phyloP scores from a whole-genome alignment of 163 green algal genomes.

The Chlamydomonas reinhardtii region DNA sequence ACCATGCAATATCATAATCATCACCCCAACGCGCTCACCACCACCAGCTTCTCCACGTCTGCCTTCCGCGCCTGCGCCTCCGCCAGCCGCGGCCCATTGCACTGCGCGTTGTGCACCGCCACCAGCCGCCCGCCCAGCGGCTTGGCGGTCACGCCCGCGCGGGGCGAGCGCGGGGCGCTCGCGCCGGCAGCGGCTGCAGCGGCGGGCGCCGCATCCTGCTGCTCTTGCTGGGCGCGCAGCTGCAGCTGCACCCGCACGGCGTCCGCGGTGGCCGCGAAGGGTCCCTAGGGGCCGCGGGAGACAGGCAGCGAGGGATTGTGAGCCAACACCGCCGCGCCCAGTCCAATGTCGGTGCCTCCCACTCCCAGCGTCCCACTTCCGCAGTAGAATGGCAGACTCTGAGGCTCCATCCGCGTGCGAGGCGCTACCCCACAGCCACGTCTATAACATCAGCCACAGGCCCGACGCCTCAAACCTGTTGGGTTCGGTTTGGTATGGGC shows the following conservation, averaged over 20 bases:
- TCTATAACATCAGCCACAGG: too few relatives aligned
- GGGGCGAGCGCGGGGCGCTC: background rate
- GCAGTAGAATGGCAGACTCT: too few relatives aligned
- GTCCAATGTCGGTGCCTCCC: too few relatives aligned
- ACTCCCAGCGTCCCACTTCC: too few relatives aligned
- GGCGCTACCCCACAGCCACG: too few relatives aligned
- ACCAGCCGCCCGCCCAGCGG: slow-evolving; percentile 24
- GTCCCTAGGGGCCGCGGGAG: background rate
- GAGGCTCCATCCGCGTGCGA: too few relatives aligned
- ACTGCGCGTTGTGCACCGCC: slow-evolving; percentile 10
- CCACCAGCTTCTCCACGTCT: slow-evolving; percentile 21
- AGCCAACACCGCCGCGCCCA: too few relatives aligned
- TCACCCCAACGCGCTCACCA: background rate
- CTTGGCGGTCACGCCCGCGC: slow-evolving; percentile 1
- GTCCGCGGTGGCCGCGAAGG: slow-evolving; percentile 8
- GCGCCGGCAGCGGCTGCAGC: background rate
- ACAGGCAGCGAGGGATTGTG: too few relatives aligned
- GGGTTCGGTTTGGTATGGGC: too few relatives aligned
- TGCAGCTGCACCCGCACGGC: slow-evolving; percentile 15
- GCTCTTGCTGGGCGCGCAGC: background rate
- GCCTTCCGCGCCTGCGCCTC: slow-evolving; percentile 28
- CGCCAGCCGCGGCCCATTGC: background rate
- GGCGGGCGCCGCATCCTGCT: background rate
- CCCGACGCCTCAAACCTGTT: too few relatives aligned
- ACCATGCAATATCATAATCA: too few relatives aligned